Base-by-base conservation (phyloP, 2,329 filamentous ascomycete species). In the Albophoma yamanashiensis region DNA sequence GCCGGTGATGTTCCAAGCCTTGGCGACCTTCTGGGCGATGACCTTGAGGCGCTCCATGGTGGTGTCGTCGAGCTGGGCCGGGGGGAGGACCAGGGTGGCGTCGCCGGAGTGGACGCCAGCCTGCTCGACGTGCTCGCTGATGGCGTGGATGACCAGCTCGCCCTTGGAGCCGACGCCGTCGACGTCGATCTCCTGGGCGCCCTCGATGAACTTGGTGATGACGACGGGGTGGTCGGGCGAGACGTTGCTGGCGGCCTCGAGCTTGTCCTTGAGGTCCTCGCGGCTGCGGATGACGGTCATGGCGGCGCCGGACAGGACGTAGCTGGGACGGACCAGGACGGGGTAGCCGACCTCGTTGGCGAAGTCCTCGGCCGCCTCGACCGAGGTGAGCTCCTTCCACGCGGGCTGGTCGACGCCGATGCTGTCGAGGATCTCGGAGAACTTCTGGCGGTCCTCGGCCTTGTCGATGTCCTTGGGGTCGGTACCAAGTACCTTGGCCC, bases 91-190 rank as follows among this genome's bases (percentile, higher is more conserved):
- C 56, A 99, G 84, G 4, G 94, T 97, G 47, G 94, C 94, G 70
- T 99, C 94, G 70, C 94, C 94, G 59, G 94, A 97, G 83, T 99
- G 94, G 36, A 99, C 93, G 81, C 94, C 94, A 61, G 94, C 94
- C 69, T 96, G 90, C 77, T 99, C 94, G 64, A 99, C 84, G 79
- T 99, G 94, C 79, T 97, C 93, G 70, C 88, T 92, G 68, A 99
- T 86, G 60, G 94, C 93, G 72, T 99, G 94, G 58, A 97, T 74
- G 62, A 99, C 82, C 42, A 99, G 84, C 66, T 94, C 87, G 67
- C 94, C 94, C 67, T 89, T 80, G 47, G 89, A 90, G 45, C 89
- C 92, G 62, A 99, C 94, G 72, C 88, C 93, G 69, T 99, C 94
- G 64, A 96, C 91, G 68, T 99, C 94, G 62, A 99, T 96, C 75